Evolutionary conservation across 768 basidiomycete species (phyloP), one percentile per base, ranked within the genome.

Genomic region (Kwoniella dejecticola): DNA sequence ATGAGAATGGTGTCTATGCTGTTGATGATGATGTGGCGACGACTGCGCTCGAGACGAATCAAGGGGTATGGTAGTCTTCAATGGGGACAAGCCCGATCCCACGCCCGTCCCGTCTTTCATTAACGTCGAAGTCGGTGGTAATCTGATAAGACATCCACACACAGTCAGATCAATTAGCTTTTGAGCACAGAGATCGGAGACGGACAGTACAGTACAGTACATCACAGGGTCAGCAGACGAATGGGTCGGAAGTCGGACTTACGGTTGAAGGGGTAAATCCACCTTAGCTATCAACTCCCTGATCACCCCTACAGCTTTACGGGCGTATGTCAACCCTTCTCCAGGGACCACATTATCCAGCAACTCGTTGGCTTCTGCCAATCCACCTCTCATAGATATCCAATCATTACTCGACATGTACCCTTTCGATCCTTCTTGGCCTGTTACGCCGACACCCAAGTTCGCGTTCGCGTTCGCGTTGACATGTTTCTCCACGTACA

Each of bases 281-380:
- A 69, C 36, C 27, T 61, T 69, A 6, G n/a, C 33, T 38, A 63
- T 64, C 23, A 74, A 57, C 52, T 68, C 68, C 24, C 73, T 61
- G 38, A 74, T 45, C 4, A 75, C 67, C 4, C 40, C 53, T 15
- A 67, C 64, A 10, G 64, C 60, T 33, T 64, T 72, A 21, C 60
- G 26, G 2, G 68, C 60, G 29, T 66, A 63, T 8, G 41, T 44
- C 6, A 27, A 46, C 13, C 41, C 57, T 21, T 69, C 64, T 11
- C 41, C 54, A 41, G 53, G 59, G 4, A 44, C 40, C 4, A 70
- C 68, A 49, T 66, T 66, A 54, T 75, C 73, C 38, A 75, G 48
- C 60, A 75, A 31, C 38, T 75, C 73, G 4, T 48, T 53, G 3
- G 66, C 68, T 29, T 70, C 67, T 17, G 68, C 63, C 21, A 72